A percentile compares a stretch with the other conserved stretches of the same genome.
Evolutionary conservation across 108 stramenopile species (phyloP).

Genomic region (Mediolabrus comicus): DNA sequence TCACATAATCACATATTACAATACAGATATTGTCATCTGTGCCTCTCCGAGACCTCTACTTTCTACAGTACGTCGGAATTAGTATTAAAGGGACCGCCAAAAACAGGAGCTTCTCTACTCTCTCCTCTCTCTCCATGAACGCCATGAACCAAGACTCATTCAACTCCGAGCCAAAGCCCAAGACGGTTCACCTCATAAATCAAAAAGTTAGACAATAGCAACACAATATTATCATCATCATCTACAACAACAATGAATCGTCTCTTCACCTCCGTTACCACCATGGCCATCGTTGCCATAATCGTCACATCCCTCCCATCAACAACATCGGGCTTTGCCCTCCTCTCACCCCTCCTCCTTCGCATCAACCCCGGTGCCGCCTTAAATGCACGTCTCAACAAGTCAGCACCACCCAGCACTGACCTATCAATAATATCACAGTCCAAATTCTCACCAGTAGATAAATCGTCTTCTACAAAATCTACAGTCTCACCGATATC

Average conservation of each 20-base stretch:
- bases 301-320: neutral
- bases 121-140: too few relatives aligned
- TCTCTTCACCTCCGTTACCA: neutral
- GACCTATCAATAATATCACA: neutral
- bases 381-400: neutral
- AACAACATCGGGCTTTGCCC: slow-evolving; percentile 11
- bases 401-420: neutral
- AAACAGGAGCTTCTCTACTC: too few relatives aligned
- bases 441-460: neutral
- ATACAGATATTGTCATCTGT: too few relatives aligned
- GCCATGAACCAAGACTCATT: too few relatives aligned
- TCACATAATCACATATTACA: too few relatives aligned
- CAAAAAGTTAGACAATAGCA: neutral
- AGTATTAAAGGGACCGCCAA: too few relatives aligned
- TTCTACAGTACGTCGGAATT: too few relatives aligned
- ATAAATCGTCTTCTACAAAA: neutral
- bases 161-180: too few relatives aligned
- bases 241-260: slow-evolving; percentile 3
- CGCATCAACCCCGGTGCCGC: slow-evolving; percentile 12
- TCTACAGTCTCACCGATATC: neutral
- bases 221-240: neutral
- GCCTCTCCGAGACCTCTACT: too few relatives aligned
- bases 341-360: slow-evolving; percentile 27
- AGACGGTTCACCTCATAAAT: neutral
- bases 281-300: slow-evolving; percentile 1